Base-by-base conservation (phyloP, 805 yeast genomes). In the Saccharomycopsis javanensis region DNA sequence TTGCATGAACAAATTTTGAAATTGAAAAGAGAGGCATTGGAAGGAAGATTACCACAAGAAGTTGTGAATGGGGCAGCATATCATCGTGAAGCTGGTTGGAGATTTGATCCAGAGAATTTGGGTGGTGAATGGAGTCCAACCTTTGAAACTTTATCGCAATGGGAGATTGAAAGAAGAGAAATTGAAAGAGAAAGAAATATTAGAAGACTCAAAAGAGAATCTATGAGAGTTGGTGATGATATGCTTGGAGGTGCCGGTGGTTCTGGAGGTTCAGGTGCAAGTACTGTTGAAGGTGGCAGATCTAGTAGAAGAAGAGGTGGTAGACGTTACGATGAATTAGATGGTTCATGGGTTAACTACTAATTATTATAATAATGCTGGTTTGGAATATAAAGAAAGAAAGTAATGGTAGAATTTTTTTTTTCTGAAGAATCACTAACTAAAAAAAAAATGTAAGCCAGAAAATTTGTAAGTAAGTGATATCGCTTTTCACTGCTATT, bases 131-230 rank as follows among this genome's bases (percentile, higher is more conserved):
- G 97, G 95, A 83, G 85, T 56, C 99, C 99, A 28, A 78, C 82
- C 48, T 85, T 92, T 5, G 98, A 92, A 69, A 80, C 82, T 13
- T 76, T 94, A 59, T 83, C 94, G 1, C 91, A 88, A 56, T 89
- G 91, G 80, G 99, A 94, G 70, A 88, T 94, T 57, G 97, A 92
- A 67, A 85, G 86, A 71, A 79, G 98, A 63, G 98, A 94, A 68
- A 89, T 90, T 64, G 99, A 94, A 71, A 83, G 95, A 66, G 97
- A 91, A 64, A 79, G 98, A 69, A 90, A 87, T 67, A 77, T 89
- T 60, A 81, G 99, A 70, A 82, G 99, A 67, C 76, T 91, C 67
- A 92, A 95, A 75, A 82, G 99, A 71, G 98, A 94, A 68, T 83
- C 90, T 8, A 83, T 88, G 74, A 75, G 89, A 59, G 80, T 86